Evolutionary conservation across 495 filamentous ascomycete genomes (phyloP), one percentile per base, ranked within the genome.

Genomic region (Neurospora sp.): DNA sequence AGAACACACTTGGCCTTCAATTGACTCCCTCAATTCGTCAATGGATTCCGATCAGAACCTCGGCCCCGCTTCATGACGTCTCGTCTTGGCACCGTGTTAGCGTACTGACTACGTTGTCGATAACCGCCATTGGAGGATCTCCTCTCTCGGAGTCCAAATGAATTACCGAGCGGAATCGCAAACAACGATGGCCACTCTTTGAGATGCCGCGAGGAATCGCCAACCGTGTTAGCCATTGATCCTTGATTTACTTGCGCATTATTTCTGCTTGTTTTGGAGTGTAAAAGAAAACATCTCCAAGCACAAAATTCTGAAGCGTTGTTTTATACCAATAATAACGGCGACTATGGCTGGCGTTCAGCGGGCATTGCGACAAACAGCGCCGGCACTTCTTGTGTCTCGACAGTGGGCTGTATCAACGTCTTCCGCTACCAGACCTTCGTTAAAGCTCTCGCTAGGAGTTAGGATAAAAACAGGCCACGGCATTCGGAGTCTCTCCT

Each of bases 401-500:
- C 53, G 53, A 0, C 53, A 61, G 1, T 61, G 53, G 53, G 53
- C 27, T 31, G 53, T 18, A 61, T 61, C 22, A 4, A 3, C 27
- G 0, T 31, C 53, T 8, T 1, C 22, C 53, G 14, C 27, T 0
- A 3, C 53, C 12, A 35, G 27, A 35, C 5, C 53, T 35, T 61
- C 53, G 53, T 61, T 31, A 31, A 61, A 16, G 3, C 27, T 61
- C 1, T 35, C 53, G 0, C 14, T 61, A 1, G 22, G 27, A 4
- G 22, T 61, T 61, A 31, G 22, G 27, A 31, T 61, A 16, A 5
- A 31, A 61, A 8, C 22, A 27, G 12, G 22, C 0, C 0, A 71
- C 2, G 38, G 71, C 16, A 22, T 35, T 0, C 69, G 76, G 10
- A 74, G 3, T 12, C 77, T 81, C 35, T 78, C 79, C 6, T 69